Conservation (phyloP, 345 rosid species). For the Euphorbia lathyris region DNA sequence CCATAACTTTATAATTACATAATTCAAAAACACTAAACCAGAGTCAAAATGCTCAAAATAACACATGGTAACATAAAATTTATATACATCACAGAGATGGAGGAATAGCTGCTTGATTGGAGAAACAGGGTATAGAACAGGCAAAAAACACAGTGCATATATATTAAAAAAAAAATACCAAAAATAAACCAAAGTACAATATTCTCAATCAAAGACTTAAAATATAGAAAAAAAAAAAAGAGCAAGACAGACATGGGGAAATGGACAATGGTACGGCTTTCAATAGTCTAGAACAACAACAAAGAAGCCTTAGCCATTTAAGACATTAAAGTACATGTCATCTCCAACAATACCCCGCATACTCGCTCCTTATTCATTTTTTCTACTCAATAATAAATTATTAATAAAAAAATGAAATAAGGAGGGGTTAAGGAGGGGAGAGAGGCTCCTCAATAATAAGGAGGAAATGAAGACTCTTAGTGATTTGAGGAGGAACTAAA, state of each 20-base stretch:
- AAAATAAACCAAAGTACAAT: neutral
- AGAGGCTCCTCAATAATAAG: too few relatives aligned
- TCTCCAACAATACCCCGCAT: too few relatives aligned
- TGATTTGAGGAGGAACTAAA: too few relatives aligned
- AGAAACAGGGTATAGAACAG: neutral
- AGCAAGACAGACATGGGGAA: neutral
- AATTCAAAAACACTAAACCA: neutral
- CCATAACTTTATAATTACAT: conserved; percentile 15
- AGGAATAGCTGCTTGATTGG: neutral
- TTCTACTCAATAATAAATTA: too few relatives aligned
- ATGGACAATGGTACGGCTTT: neutral
- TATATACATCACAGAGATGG: neutral
- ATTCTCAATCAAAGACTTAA: neutral
- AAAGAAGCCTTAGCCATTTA: neutral
- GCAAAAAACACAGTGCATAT: neutral
- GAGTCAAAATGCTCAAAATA: conserved; percentile 1
- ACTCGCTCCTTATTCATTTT: too few relatives aligned
- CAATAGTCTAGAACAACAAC: neutral
- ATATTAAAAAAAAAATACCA: neutral
- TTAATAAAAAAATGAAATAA: too few relatives aligned
- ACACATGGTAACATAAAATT: conserved; percentile 7
- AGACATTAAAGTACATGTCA: too few relatives aligned
- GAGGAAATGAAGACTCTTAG: too few relatives aligned
- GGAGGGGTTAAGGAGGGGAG: too few relatives aligned
- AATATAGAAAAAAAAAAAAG: neutral